Evolutionary conservation across 2,329 filamentous ascomycete species (phyloP), one percentile per base, ranked within the genome.

Genomic region (Aspergillus ibericus): DNA sequence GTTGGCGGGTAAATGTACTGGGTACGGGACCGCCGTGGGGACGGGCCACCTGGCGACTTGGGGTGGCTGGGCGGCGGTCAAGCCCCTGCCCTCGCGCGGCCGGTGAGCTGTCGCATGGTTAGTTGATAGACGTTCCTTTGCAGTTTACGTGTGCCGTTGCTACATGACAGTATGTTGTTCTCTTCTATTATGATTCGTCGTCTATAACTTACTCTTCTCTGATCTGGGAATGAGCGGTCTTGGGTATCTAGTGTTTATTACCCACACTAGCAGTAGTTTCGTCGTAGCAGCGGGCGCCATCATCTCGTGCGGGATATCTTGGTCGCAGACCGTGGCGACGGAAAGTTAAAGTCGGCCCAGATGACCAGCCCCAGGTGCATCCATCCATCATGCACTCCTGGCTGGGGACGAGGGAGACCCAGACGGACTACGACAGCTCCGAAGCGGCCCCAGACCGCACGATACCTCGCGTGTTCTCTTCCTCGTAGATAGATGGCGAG

Each of bases 61-160:
- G 40, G 27, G 46, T 20, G 34, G 66, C 64, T 67, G 59, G 62
- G 59, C 66, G 66, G 59, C 60, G 58, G 20, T 55, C 34, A 40
- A 13, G 22, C 44, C 22, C 20, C 32, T 53, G 32, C 27, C 29
- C 29, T 55, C 35, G 32, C n/a, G 36, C 46, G 29, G 29, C 29
- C 62, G 61, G 59, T 58, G 51, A 62, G 35, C 52, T 40, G n/a
- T 51, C 55, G 55, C 53, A 46, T 61, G 53, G 56, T 56, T 62
- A 59, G 67, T 62, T 52, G 59, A 65, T 68, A 68, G 65, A 68
- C 65, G 57, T 65, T 68, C 65, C 62, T 68, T 66, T 55, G 44
- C 51, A 47, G 44, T 52, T 58, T 52, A 55, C 56, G 53, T 55
- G 44, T 29, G 44, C 59, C 22, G 22, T 46, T 63, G 54, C 59